These are phyloP conservation scores for Penicillium sp. DNA, from an alignment of 2,329 filamentous ascomycete genomes.

Conservation along the genomic window DNA sequence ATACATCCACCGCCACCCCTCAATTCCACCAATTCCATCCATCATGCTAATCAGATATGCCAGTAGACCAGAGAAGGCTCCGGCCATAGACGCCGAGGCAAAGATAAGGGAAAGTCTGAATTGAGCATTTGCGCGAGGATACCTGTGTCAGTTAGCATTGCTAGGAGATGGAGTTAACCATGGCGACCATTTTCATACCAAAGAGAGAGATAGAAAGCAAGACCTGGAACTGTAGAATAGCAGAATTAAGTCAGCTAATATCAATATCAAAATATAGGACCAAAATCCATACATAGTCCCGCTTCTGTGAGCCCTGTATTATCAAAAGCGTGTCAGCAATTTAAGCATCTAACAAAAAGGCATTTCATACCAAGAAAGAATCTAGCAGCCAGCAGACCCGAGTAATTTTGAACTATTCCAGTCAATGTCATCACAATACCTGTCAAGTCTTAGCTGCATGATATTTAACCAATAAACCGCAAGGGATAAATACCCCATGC, in stretches of 20 bases:
- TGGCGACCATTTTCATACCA: conserved; percentile 35
- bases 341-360: background rate
- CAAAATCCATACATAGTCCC: conserved; percentile 4
- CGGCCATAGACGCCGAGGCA: conserved; percentile 40
- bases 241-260: background rate
- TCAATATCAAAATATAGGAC: background rate
- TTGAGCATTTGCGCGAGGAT: conserved; percentile 42
- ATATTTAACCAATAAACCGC: conserved; percentile 29
- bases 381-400: conserved; percentile 51
- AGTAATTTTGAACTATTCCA: conserved; percentile 52
- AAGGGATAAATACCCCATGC: conserved; percentile 38
- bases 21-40: conserved; percentile 58
- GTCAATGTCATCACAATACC: conserved; percentile 57
- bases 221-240: conserved; percentile 37
- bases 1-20: conserved; percentile 53
- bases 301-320: conserved; percentile 11
- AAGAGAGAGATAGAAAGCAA: conserved; percentile 44
- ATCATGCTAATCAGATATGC: conserved; percentile 63
- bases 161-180: background rate
- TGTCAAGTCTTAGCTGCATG: conserved; percentile 18
- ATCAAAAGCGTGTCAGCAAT: background rate
- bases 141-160: conserved; percentile 3
- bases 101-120: conserved; percentile 47
- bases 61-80: conserved; percentile 50
- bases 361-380: conserved; percentile 48